Evolutionary conservation across 208 protist species (phyloP), one percentile per base, ranked within the genome.

Genomic region (Borovskyia barvae): DNA sequence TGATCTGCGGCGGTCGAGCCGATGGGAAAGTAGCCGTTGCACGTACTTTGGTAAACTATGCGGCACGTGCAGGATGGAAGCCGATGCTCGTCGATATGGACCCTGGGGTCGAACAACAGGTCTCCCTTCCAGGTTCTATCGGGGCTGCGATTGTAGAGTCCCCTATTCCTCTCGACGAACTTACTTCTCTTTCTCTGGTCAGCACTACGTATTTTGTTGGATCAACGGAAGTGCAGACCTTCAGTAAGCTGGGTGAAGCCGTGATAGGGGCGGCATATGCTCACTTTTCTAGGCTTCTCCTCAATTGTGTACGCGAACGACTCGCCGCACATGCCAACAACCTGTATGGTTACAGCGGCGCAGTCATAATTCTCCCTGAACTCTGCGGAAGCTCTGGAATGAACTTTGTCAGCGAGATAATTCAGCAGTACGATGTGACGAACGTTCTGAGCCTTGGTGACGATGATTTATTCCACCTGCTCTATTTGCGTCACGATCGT

Each of bases 181-280:
- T 85, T 8, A 52, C 80, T 15, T 62, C 72, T 1, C 69, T 80
- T 28, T 77, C 78, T 0, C 63, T 78, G 20, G 59, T 91, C 12
- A 70, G 69, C n/a, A 54, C 86, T 19, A 75, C 72, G 22, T 92
- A 72, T 74, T 95, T 95, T 77, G 75, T 80, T n/a, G 88, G 88
- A 11, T 71, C 71, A 3, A 83, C 75, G 2, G 79, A 92, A 36
- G 49, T 75, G 9, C 80, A 90, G 46, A 50, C 69, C n/a, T 62
- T 70, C 20, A 45, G 40, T 17, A 56, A 48, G 14, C 43, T 73
- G 0, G 74, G 65, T 1, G 81, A 85, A 46, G 58, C 58, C 33
- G 59, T 49, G 19, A 82, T 90, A 72, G 72, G 45, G 51, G 67
- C 74, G 4, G 67, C 80, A 5, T 91, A 87, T 52, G 71, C 70